Evolutionary conservation across 129 eudicot species (phyloP).

Genomic region (Pittosporum tobira): DNA sequence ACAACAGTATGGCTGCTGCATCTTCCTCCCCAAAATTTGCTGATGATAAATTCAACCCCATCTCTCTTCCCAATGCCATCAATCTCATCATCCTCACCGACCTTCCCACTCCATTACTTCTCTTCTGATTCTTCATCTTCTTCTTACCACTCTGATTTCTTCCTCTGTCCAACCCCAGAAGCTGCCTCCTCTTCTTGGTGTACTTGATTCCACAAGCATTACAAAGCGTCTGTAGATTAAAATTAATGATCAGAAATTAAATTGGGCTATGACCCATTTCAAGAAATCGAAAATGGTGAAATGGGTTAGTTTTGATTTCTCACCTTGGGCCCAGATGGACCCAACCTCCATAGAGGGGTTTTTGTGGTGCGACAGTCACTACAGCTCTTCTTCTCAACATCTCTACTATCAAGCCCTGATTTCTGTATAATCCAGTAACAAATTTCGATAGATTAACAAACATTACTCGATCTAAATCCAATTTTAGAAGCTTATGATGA

Average conservation of each 20-base stretch:
- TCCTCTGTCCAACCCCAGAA: conserved; percentile 9
- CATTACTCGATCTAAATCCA: not conserved
- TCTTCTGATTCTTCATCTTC: conserved; percentile 3
- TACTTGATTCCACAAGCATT: conserved; percentile 20
- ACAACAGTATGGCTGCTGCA: conserved; percentile 11
- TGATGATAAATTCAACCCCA: conserved; percentile 9
- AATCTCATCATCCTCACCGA: conserved; percentile 11
- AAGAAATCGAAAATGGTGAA: conserved; percentile 1
- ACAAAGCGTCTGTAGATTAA: conserved; percentile 5
- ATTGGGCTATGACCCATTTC: conserved; percentile 2
- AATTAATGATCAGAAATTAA: not conserved
- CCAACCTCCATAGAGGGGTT: conserved; percentile 17
- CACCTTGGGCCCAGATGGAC: conserved; percentile 18
- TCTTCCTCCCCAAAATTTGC: conserved; percentile 13
- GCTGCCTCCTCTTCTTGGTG: conserved; percentile 10
- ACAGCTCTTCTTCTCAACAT: conserved; percentile 1
- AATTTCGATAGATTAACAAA: not conserved
- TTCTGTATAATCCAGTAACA: not conserved
- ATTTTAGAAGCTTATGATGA: not conserved
- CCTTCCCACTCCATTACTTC: too few species aligned
- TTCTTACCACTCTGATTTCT: not conserved
- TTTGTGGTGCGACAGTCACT: conserved; percentile 11
- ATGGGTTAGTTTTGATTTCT: conserved; percentile 1
- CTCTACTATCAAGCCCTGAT: not conserved
- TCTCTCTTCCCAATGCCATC: conserved; percentile 12